Evolutionary conservation across 129 eudicot genomes (phyloP).

Genomic region (Calendula officinalis): DNA sequence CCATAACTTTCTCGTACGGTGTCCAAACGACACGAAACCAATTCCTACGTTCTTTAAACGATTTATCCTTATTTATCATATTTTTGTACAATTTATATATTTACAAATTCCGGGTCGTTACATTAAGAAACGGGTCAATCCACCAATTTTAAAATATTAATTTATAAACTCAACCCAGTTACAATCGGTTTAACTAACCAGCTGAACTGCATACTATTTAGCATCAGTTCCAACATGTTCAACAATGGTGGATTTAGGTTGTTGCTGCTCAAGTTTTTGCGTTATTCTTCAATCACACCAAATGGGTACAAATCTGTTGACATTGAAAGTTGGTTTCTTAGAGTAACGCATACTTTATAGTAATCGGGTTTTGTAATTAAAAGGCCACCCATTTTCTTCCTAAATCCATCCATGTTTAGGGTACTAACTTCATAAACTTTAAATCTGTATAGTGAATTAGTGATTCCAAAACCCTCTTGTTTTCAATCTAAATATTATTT

Average conservation of each 20-base stretch:
- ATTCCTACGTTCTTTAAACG: too few relatives aligned
- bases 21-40: too few relatives aligned
- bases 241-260: slow-evolving; percentile 60
- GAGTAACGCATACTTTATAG: slow-evolving; percentile 83
- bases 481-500: slow-evolving; percentile 31
- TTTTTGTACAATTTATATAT: too few relatives aligned
- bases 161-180: too few relatives aligned
- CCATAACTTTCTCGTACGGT: too few relatives aligned
- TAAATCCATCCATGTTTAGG: slow-evolving; percentile 91
- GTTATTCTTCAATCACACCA: slow-evolving; percentile 67
- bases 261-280: slow-evolving; percentile 46
- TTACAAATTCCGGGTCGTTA: too few relatives aligned
- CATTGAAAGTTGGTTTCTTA: slow-evolving; percentile 58
- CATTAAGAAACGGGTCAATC: too few relatives aligned
- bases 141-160: too few relatives aligned
- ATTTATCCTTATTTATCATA: too few relatives aligned
- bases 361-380: slow-evolving; percentile 82
- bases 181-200: too few relatives aligned
- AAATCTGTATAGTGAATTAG: slow-evolving; percentile 54
- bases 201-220: too few relatives aligned
- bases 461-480: slow-evolving; percentile 81
- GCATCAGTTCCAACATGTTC: slow-evolving; percentile 46
- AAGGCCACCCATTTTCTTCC: slow-evolving; percentile 85
- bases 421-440: slow-evolving; percentile 86
- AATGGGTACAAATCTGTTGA: slow-evolving; percentile 78